phyloP scores from a whole-genome alignment of 805 yeast genomes.

The Saccharomyces eubayanus region DNA sequence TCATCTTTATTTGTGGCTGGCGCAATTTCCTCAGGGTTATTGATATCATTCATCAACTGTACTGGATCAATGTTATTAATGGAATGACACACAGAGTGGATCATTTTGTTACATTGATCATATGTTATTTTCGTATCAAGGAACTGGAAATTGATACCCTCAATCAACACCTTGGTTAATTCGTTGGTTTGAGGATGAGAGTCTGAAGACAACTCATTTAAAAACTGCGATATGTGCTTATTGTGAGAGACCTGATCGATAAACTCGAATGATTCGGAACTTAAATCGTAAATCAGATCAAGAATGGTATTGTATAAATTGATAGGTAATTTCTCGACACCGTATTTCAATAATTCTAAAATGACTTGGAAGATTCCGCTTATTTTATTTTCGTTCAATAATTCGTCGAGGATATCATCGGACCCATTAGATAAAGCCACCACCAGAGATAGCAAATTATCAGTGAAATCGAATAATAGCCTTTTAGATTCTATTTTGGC shows the following conservation, averaged over 20 bases:
- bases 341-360: constrained; percentile 24
- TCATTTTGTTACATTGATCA: constrained; percentile 17
- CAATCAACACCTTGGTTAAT: constrained; percentile 29
- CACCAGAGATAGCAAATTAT: constrained; percentile 61
- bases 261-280: constrained; percentile 50
- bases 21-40: constrained; percentile 2
- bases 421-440: constrained; percentile 60
- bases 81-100: constrained; percentile 18
- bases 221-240: constrained; percentile 11
- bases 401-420: constrained; percentile 46
- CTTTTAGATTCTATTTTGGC: constrained; percentile 36
- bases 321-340: constrained; percentile 29
- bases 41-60: constrained; percentile 21
- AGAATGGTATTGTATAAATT: constrained; percentile 44
- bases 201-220: constrained; percentile 11
- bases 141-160: constrained; percentile 35
- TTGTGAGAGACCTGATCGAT: constrained; percentile 26
- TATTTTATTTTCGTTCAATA: constrained; percentile 26
- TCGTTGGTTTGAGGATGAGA: constrained; percentile 22
- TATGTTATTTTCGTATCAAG: constrained; percentile 25
- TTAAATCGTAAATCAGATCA: constrained; percentile 52
- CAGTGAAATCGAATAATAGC: constrained; percentile 57
- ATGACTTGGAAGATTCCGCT: constrained; percentile 22
- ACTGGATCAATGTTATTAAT: constrained; percentile 30
- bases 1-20: constrained; percentile 9